A percentile compares a stretch with the other conserved stretches of the same genome.
Evolutionary conservation across 768 basidiomycete genomes (phyloP).

Genomic region (Porphyrellus cyaneotinctus): DNA sequence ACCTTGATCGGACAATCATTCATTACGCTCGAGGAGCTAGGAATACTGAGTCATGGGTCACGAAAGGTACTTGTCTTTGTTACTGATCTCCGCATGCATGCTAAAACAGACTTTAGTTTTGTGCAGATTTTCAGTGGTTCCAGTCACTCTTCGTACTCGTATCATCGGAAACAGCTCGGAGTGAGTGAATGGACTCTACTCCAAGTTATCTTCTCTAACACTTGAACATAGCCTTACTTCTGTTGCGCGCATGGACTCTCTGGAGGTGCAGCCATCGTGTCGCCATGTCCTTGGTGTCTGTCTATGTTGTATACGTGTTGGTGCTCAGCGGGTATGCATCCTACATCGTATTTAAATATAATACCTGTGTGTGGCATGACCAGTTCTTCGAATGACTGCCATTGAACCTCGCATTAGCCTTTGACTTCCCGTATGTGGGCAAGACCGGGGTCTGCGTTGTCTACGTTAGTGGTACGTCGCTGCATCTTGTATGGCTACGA

Average conservation of each 20-base stretch:
- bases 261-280: slow-evolving; percentile 11
- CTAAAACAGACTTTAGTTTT: slow-evolving; percentile 8
- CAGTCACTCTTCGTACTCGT: not conserved
- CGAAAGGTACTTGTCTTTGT: not conserved
- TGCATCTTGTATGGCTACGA: not conserved
- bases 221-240: slow-evolving; percentile 9
- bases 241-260: slow-evolving; percentile 20
- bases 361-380: not conserved
- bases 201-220: not conserved
- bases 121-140: slow-evolving; percentile 1
- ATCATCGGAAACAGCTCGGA: slow-evolving; percentile 13
- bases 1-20: slow-evolving; percentile 8
- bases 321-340: not conserved
- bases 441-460: slow-evolving; percentile 1
- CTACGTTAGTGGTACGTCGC: not conserved
- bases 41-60: slow-evolving; percentile 10
- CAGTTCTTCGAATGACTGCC: not conserved
- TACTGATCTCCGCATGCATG: not conserved
- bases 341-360: not conserved
- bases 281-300: slow-evolving; percentile 2
- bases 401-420: not conserved
- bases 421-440: not conserved
- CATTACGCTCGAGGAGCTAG: slow-evolving; percentile 14
- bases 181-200: slow-evolving; percentile 1
- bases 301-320: slow-evolving; percentile 13